These are phyloP conservation scores for Suhomyces chickasaworum DNA, from an alignment of 1,139 yeast species.

Conservation along the genomic window DNA sequence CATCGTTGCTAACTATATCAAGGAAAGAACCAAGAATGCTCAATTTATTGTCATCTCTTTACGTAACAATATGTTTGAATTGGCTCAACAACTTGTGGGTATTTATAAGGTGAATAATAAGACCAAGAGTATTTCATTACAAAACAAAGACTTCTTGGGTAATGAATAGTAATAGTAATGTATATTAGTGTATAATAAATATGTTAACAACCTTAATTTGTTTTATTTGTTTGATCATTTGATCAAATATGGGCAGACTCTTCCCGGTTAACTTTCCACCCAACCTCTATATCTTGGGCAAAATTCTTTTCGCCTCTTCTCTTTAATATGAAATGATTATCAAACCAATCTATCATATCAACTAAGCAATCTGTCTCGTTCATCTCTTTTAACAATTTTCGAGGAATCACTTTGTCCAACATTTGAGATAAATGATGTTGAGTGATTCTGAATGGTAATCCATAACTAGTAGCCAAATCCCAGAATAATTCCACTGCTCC, in stretches of 20 bases:
- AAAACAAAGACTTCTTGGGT: conserved; percentile 55
- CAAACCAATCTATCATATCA: conserved; percentile 83
- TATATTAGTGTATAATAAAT: conserved; percentile 6
- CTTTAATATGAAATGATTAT: conserved; percentile 61
- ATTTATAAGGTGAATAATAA: conserved; percentile 90
- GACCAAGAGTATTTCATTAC: conserved; percentile 81
- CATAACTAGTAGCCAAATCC: conserved; percentile 77
- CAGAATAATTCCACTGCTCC: conserved; percentile 80
- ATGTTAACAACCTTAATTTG: no score
- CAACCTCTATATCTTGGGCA: conserved; percentile 59
- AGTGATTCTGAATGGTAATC: conserved; percentile 76
- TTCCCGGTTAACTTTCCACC: conserved; percentile 46
- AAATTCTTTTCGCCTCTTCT: conserved; percentile 70
- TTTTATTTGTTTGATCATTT: no score
- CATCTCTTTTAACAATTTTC: conserved; percentile 58
- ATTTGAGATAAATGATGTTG: conserved; percentile 91
- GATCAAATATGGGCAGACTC: conserved; percentile 9
- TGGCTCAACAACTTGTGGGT: conserved; percentile 92
- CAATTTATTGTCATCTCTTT: conserved; percentile 95
- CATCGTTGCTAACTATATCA: conserved; percentile 95
- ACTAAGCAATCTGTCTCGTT: conserved; percentile 60
- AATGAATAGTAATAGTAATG: conserved; percentile 11
- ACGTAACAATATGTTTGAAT: conserved; percentile 96
- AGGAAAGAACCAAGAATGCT: conserved; percentile 93
- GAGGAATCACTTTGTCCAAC: conserved; percentile 65